Percentiles rank a stretch among this genome's conserved stretches.
phyloP scores from a whole-genome alignment of 306 rosid genomes.

The Vicia villosa region DNA sequence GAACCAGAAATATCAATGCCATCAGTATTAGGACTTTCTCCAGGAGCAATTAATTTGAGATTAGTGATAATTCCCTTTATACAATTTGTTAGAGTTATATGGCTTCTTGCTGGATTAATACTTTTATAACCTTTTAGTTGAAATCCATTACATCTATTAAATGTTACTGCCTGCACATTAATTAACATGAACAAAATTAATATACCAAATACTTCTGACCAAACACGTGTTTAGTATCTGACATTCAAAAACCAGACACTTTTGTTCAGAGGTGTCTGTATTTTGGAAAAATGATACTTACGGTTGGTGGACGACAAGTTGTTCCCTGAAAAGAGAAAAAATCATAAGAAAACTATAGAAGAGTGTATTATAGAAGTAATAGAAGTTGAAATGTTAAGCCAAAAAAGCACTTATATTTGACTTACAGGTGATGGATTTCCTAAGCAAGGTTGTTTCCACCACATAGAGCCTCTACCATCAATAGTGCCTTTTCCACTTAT shows the following conservation, averaged over 20 bases:
- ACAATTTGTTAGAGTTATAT: slow-evolving; percentile 50
- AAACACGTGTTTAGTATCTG: no score
- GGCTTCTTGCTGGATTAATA: slow-evolving; percentile 54
- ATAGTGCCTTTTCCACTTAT: slow-evolving; percentile 46
- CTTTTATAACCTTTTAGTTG: slow-evolving; percentile 42
- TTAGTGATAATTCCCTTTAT: slow-evolving; percentile 36
- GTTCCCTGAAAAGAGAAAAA: slow-evolving; percentile 41
- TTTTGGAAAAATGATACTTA: slow-evolving; percentile 14
- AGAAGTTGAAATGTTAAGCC: not conserved
- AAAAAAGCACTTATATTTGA: not conserved
- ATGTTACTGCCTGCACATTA: slow-evolving; percentile 42
- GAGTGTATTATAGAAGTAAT: not conserved
- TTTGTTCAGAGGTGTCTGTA: no score
- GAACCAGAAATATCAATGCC: slow-evolving; percentile 57
- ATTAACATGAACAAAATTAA: not conserved
- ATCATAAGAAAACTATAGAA: not conserved
- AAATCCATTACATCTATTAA: slow-evolving; percentile 49
- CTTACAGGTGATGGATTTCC: slow-evolving; percentile 42
- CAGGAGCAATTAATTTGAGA: slow-evolving; percentile 48
- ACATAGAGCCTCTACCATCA: slow-evolving; percentile 52
- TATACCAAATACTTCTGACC: not conserved
- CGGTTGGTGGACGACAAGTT: slow-evolving; percentile 55
- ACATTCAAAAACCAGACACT: no score
- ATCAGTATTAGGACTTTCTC: slow-evolving; percentile 56
- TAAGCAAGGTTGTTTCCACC: slow-evolving; percentile 55